Evolutionary conservation across 305 asterid species (phyloP), one percentile per base, ranked within the genome.

Genomic region (Rubia balearica): DNA sequence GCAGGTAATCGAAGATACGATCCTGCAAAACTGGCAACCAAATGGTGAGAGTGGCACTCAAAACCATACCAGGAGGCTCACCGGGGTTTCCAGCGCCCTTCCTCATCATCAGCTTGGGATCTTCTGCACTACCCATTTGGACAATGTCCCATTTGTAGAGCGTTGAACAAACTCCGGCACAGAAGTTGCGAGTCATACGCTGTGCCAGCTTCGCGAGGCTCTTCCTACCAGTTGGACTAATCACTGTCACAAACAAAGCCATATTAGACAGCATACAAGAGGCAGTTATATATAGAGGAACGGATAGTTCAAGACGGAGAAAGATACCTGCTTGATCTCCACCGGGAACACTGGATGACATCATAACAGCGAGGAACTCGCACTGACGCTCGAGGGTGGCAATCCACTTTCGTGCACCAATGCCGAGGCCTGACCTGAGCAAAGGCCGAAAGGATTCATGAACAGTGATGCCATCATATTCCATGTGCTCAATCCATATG

Each of bases 381-480:
- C 94, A 87, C 74, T 89, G 94, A 72, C 84, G 77, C 74, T 83
- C 88, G 3, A 92, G 87, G 74, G 83, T 77, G 75, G 91, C 72
- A 8, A 92, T 69, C 98, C 98, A 92, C 76, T 81, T 85, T 67
- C 81, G 88, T 13, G 98, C 96, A 24, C 98, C 97, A 59, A 87
- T 79, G 30, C 87, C 96, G 71, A 85, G 65, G 68, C 96, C 97
- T 1, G 96, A 86, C 81, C 85, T 73, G 70, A 92, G 71, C 65
- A 86, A 73, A 12, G 98, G 89, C 67, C 73, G 89, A 75, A 70
- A 92, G 61, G 76, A 71, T 27, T 84, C 77, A 69, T 87, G 91
- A 72, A 86, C 65, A 14, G 19, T 43, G 45, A 68, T 83, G 72
- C 84, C 90, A 41, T 90, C 91, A 67, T 86, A 90, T 64, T 89